Percentiles rank a stretch among this genome's conserved stretches.
Evolutionary conservation across 805 yeast genomes (phyloP).

Genomic region (Barnettozyma siamensis): DNA sequence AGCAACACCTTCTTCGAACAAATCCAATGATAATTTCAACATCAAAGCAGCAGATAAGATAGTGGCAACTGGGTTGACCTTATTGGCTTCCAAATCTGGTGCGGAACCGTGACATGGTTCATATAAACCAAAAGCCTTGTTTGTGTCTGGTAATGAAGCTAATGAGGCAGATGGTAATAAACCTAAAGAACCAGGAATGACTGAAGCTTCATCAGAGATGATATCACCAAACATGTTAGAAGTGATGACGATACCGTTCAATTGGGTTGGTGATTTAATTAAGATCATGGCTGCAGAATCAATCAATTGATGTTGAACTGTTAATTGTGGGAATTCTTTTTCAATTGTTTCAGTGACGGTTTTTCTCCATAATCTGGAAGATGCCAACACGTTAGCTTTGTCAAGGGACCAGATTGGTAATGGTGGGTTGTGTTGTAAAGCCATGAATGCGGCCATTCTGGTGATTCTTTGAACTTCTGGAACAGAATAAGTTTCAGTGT

Average conservation of each 20-base stretch:
- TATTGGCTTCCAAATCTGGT: constrained; percentile 82
- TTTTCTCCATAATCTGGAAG: constrained; percentile 94
- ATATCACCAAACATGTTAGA: constrained; percentile 98
- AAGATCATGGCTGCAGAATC: constrained; percentile 99
- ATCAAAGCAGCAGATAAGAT: constrained; percentile 96
- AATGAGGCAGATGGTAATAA: constrained; percentile 91
- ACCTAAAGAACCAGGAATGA: constrained; percentile 96
- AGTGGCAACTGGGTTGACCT: constrained; percentile 94
- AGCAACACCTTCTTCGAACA: constrained; percentile 79
- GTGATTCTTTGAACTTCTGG: constrained; percentile 93
- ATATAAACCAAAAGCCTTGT: constrained; percentile 90
- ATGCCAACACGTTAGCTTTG: constrained; percentile 95
- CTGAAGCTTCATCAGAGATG: constrained; percentile 96
- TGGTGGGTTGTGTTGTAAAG: constrained; percentile 90
- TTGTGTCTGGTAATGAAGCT: constrained; percentile 94
- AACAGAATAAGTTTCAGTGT: constrained; percentile 87
- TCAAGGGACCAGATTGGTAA: constrained; percentile 93
- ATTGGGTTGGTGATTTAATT: constrained; percentile 82
- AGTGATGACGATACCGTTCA: constrained; percentile 90
- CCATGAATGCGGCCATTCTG: constrained; percentile 97
- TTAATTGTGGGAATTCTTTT: constrained; percentile 86
- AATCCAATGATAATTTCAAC: constrained; percentile 84
- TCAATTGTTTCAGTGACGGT: constrained; percentile 81
- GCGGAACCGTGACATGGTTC: constrained; percentile 99
- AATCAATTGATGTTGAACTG: constrained; percentile 87